These are phyloP conservation scores for Diplotaxis tenuifolia DNA, from an alignment of 345 rosid genomes.

Conservation along the genomic window DNA sequence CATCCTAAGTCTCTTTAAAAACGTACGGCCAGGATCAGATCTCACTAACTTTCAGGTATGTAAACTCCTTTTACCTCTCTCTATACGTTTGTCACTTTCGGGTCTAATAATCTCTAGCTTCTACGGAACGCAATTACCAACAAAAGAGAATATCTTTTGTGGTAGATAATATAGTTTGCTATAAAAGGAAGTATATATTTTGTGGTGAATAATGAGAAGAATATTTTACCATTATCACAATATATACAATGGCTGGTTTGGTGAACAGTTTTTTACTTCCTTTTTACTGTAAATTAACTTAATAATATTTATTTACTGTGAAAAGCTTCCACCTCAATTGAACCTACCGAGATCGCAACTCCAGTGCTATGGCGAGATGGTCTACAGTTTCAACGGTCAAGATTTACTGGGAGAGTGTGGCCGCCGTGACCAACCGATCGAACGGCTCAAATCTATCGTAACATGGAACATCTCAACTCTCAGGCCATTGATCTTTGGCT, in stretches of 20 bases:
- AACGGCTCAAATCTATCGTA: slow-evolving; percentile 53
- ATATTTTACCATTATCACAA: not conserved
- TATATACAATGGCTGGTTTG: not conserved
- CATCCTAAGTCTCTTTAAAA: slow-evolving; percentile 51
- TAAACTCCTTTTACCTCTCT: not conserved
- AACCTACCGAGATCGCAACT: slow-evolving; percentile 83
- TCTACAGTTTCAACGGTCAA: slow-evolving; percentile 46
- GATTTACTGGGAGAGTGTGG: slow-evolving; percentile 49
- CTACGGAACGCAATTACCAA: not conserved
- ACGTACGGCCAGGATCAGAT: slow-evolving; percentile 58
- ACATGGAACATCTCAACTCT: slow-evolving; percentile 67
- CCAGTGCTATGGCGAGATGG: slow-evolving; percentile 66
- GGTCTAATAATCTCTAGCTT: not conserved
- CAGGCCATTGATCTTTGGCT: slow-evolving; percentile 60
- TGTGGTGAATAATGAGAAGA: not conserved
- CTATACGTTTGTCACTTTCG: not conserved
- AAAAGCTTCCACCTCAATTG: slow-evolving; percentile 70
- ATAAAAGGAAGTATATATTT: not conserved
- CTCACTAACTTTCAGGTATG: slow-evolving; percentile 57
- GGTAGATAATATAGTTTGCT: not conserved
- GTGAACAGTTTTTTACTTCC: not conserved
- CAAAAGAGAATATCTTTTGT: not conserved
- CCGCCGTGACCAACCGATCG: slow-evolving; percentile 45
- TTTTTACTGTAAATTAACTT: too few relatives aligned
- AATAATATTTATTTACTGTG: not conserved